These are phyloP conservation scores for Zhuliangozyma parablackwelliae DNA, from an alignment of 1,139 yeast species.

Conservation along the genomic window DNA sequence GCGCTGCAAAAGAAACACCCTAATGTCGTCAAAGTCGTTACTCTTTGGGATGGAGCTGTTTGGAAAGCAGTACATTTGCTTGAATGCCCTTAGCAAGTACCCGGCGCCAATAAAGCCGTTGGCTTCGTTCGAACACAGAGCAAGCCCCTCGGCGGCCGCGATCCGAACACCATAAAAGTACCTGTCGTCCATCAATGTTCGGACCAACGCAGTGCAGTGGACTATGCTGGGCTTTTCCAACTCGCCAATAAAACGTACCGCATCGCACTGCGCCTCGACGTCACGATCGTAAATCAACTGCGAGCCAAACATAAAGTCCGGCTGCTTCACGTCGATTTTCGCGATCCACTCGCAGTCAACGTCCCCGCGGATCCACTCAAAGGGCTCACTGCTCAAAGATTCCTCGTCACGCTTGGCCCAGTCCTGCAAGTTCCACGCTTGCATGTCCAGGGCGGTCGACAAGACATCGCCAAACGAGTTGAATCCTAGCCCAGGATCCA, in stretches of 20 bases:
- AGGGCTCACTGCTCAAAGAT: constrained; percentile 65
- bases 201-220: constrained; percentile 72
- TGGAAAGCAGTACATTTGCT: constrained; percentile 67
- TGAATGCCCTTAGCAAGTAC: constrained; percentile 70
- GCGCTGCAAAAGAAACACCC: constrained; percentile 64
- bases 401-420: constrained; percentile 74
- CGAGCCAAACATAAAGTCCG: constrained; percentile 92
- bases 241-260: constrained; percentile 67
- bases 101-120: constrained; percentile 66
- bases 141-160: constrained; percentile 81
- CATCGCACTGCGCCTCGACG: constrained; percentile 91
- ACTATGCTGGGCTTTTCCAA: constrained; percentile 53
- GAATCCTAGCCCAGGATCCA: constrained; percentile 36
- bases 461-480: constrained; percentile 80
- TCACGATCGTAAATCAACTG: constrained; percentile 94
- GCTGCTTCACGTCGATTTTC: constrained; percentile 73
- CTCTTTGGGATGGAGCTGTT: constrained; percentile 65
- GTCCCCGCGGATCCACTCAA: constrained; percentile 96
- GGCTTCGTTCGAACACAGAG: constrained; percentile 58
- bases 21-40: constrained; percentile 71
- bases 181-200: constrained; percentile 79
- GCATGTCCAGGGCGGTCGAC: constrained; percentile 53
- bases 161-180: constrained; percentile 87
- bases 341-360: constrained; percentile 98
- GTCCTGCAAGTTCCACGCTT: constrained; percentile 71